These are phyloP conservation scores for Colletotrichum echinochloae DNA, from an alignment of 2,329 filamentous ascomycete species.

Conservation along the genomic window DNA sequence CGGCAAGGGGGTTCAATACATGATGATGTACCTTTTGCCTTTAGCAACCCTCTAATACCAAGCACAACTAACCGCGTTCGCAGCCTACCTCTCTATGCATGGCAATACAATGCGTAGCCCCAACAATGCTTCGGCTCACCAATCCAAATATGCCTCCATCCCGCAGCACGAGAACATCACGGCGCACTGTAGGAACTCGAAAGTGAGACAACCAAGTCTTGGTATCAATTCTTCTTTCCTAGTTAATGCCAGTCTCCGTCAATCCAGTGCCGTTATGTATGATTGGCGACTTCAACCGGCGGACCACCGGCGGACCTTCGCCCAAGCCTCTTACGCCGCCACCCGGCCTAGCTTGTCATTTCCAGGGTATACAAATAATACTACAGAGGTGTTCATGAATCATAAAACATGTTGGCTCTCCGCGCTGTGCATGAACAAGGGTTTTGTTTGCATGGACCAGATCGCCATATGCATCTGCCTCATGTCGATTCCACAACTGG, in stretches of 20 bases:
- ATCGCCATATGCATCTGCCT: not conserved
- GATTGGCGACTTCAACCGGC: not conserved
- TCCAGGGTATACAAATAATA: constrained; percentile 2
- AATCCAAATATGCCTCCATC: not conserved
- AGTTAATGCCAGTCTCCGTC: not conserved
- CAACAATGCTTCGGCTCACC: not conserved
- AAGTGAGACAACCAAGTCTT: not conserved
- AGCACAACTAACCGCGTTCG: not conserved
- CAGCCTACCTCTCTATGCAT: too few species aligned
- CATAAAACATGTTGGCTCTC: not conserved
- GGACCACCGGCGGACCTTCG: not conserved
- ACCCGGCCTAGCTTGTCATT: not conserved
- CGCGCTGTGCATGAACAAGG: not conserved
- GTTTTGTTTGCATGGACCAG: not conserved
- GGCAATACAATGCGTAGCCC: not conserved
- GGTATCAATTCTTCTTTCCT: not conserved
- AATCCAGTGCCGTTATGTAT: too few species aligned
- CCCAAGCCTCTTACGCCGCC: not conserved
- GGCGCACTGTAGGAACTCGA: not conserved
- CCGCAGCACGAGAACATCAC: not conserved
- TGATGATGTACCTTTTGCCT: not conserved
- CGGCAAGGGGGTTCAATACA: not conserved
- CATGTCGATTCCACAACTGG: not conserved
- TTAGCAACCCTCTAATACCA: not conserved
- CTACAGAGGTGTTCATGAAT: not conserved